Conservation (phyloP, 2,329 filamentous ascomycete species). For the Ophiognomonia clavigignenti-juglandacearum region DNA sequence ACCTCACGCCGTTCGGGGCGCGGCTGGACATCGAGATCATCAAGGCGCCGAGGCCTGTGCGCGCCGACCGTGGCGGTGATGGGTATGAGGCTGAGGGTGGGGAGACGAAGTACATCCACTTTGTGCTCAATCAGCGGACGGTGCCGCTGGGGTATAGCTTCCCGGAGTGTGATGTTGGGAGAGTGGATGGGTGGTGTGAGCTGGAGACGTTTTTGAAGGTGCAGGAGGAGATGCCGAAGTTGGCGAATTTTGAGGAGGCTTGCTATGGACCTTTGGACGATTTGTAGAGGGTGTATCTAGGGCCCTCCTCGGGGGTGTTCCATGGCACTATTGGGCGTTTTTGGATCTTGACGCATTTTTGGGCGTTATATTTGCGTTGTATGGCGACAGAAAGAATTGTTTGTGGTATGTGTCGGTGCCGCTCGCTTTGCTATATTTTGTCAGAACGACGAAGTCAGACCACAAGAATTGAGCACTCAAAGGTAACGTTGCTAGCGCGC, state of each 20-base stretch:
- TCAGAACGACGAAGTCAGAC: too few relatives aligned
- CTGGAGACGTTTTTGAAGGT: conserved; percentile 61
- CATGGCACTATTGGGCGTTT: too few relatives aligned
- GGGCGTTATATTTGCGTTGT: too few relatives aligned
- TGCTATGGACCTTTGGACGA: conserved; percentile 57
- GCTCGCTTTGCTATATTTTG: too few relatives aligned
- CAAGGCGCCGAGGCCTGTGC: conserved; percentile 58
- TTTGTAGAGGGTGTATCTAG: background rate
- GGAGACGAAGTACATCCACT: conserved; percentile 67
- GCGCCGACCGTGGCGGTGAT: conserved; percentile 39
- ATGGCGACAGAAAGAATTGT: too few relatives aligned
- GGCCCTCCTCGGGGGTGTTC: too few relatives aligned
- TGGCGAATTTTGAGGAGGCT: conserved; percentile 58
- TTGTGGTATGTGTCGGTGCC: too few relatives aligned
- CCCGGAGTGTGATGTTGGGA: conserved; percentile 52
- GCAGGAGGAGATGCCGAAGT: conserved; percentile 52
- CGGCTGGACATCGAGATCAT: conserved; percentile 72
- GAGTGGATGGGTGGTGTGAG: conserved; percentile 75
- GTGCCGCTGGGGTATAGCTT: conserved; percentile 64
- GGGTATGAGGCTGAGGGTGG: conserved; percentile 43
- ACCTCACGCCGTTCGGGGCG: conserved; percentile 67
- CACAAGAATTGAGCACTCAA: too few relatives aligned
- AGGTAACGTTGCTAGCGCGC: too few relatives aligned
- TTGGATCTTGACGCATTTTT: too few relatives aligned
- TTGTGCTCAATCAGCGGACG: conserved; percentile 70